These are phyloP conservation scores for Pluteus cervinus DNA, from an alignment of 768 basidiomycete genomes.

Conservation along the genomic window DNA sequence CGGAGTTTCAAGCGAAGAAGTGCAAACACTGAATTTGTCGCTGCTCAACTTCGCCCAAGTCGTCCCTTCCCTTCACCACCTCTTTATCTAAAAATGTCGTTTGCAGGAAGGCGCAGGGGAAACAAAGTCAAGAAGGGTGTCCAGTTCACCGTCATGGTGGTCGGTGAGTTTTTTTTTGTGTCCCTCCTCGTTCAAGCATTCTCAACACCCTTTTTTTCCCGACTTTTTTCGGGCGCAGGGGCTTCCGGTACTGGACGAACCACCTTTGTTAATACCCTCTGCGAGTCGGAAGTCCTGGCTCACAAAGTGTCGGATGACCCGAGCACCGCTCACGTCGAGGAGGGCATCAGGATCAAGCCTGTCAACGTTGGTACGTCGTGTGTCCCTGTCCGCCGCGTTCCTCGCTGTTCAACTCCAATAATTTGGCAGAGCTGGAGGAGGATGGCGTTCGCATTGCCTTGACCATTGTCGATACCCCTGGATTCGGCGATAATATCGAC, in stretches of 20 bases:
- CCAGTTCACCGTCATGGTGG: slow-evolving; percentile 96
- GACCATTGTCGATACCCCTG: slow-evolving; percentile 98
- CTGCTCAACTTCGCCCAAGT: slow-evolving; percentile 14
- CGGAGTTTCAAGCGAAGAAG: slow-evolving; percentile 36
- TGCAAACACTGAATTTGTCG: too few relatives aligned
- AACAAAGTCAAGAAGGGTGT: slow-evolving; percentile 99
- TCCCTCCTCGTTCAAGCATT: slow-evolving; percentile 2
- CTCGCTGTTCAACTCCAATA: slow-evolving; percentile 4
- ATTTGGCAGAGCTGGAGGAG: slow-evolving; percentile 84
- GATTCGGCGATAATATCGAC: slow-evolving; percentile 98
- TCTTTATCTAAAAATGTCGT: slow-evolving; percentile 52
- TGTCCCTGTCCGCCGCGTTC: slow-evolving; percentile 1
- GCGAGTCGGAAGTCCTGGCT: slow-evolving; percentile 86
- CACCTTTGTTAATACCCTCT: slow-evolving; percentile 98
- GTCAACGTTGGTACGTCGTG: slow-evolving; percentile 76
- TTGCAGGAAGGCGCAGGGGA: slow-evolving; percentile 78
- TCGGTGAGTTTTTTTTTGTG: slow-evolving; percentile 57
- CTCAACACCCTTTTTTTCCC: slow-evolving; percentile 12
- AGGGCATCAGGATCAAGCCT: slow-evolving; percentile 92
- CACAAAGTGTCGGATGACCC: slow-evolving; percentile 86
- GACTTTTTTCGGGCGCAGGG: slow-evolving; percentile 44
- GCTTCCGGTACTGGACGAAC: slow-evolving; percentile 96
- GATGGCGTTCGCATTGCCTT: slow-evolving; percentile 97
- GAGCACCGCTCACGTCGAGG: slow-evolving; percentile 88
- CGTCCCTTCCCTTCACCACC: slow-evolving; percentile 16